Evolutionary conservation across 441 rosid species (phyloP), one percentile per base, ranked within the genome.

Genomic region (Gossypium trilobum): DNA sequence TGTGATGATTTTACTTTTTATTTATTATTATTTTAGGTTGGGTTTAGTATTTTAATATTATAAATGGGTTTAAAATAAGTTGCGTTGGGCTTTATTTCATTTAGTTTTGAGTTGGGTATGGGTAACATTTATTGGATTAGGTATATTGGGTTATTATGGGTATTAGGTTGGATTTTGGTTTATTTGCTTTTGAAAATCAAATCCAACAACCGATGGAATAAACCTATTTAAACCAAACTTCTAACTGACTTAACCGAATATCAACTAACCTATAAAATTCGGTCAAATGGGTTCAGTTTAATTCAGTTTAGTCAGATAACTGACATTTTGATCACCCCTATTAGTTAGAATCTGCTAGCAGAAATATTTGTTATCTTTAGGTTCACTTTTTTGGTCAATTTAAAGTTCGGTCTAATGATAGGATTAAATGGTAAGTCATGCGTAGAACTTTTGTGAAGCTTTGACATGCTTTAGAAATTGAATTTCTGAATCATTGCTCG

Each of bases 381-480:
- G 23, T 65, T 20, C 55, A 10, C 23, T 5, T 13, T 20, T 46
- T 48, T 14, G 39, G 22, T 22, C n/a, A 25, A 48, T 1, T 4
- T 8, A 51, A 50, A 0, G 57, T 67, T 51, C 8, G 8, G 44
- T 48, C 25, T 48, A 66, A 48, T 48, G 39, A 46, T 46, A 2
- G 4, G 39, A 6, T 46, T 46, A 66, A 46, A 46, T 23, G 70
- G 70, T 46, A 66, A 66, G 14, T 44, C 42, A 48, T 17, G 14
- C 9, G 14, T 52, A 55, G 44, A 46, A 48, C 50, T 71, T 56
- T 29, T 64, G 33, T 13, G 57, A 57, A 57, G 31, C 62, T 65
- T 69, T 55, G 27, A 44, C 44, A 46, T 74, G 64, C 75, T 48
- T 31, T 74, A 22, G 22, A 61, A 72, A 75, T 3, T 61, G 52